Percentiles rank a stretch among this genome's conserved stretches.
phyloP scores from a whole-genome alignment of 1,139 yeast genomes.

The Pneumocystis oryctolagi region DNA sequence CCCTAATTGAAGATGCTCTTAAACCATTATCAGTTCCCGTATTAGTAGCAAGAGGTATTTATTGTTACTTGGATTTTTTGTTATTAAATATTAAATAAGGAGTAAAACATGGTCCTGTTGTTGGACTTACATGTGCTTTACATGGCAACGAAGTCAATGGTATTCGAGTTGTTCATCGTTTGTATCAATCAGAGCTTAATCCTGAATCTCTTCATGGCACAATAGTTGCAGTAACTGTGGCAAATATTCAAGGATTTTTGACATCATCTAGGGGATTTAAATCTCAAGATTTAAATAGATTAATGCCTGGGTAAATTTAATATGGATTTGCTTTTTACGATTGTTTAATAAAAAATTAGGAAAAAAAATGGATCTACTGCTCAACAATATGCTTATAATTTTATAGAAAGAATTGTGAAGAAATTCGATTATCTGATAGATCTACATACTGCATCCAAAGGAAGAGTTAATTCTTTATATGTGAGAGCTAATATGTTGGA shows the following conservation, averaged over 20 bases:
- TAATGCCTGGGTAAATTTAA: slow-evolving; percentile 1
- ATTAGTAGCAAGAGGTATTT: slow-evolving; percentile 1
- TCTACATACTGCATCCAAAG: background rate
- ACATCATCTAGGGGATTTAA: slow-evolving; percentile 1
- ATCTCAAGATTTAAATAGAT: slow-evolving; percentile 1
- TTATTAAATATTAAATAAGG: background rate
- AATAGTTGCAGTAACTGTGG: background rate
- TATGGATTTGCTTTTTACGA: background rate
- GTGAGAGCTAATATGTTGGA: background rate
- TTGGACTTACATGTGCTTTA: slow-evolving; percentile 1
- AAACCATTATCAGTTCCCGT: slow-evolving; percentile 1
- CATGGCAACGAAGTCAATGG: slow-evolving; percentile 3
- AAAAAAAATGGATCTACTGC: background rate
- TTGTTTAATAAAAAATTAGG: background rate
- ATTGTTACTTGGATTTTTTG: background rate
- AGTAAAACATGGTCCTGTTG: slow-evolving; percentile 2
- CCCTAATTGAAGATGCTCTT: slow-evolving; percentile 3
- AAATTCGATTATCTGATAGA: background rate
- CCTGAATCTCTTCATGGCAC: slow-evolving; percentile 2
- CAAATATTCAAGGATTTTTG: slow-evolving; percentile 1
- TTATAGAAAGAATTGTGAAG: background rate
- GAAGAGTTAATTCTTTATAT: slow-evolving; percentile 1
- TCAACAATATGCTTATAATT: background rate
- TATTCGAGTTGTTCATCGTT: slow-evolving; percentile 2
- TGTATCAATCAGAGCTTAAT: background rate